Conservation (phyloP, 345 rosid genomes). For the Citrus sp. region DNA sequence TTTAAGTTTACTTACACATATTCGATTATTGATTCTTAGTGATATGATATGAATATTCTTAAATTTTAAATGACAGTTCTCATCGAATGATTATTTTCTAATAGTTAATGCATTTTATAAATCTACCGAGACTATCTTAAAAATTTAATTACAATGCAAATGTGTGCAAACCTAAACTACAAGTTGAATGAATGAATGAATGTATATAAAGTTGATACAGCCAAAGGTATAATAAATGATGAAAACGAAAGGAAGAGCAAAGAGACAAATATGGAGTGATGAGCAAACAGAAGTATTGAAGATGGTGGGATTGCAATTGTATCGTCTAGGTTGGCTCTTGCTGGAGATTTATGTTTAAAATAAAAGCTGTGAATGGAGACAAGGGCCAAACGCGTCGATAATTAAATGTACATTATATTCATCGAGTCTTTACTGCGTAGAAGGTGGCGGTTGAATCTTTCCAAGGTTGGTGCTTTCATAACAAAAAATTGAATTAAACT, state of each 20-base stretch:
- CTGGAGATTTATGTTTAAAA: neutral
- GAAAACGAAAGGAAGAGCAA: neutral
- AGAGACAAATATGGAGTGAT: neutral
- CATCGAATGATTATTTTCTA: too few species aligned
- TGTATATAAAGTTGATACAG: too few species aligned
- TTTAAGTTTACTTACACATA: fast-evolving
- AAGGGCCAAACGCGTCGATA: neutral
- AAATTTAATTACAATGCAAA: too few species aligned
- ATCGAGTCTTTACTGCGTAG: neutral
- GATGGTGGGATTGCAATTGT: neutral
- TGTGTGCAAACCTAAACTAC: too few species aligned
- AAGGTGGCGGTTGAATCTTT: neutral
- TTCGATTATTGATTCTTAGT: too few species aligned
- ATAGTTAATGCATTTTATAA: too few species aligned
- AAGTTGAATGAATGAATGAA: too few species aligned
- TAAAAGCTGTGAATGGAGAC: neutral
- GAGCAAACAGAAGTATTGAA: neutral
- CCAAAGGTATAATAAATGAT: neutral
- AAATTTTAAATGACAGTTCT: too few species aligned
- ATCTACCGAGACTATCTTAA: too few species aligned
- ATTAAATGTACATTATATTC: neutral
- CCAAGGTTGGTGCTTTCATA: neutral
- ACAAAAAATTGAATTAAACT: too few species aligned
- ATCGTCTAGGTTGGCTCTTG: neutral
- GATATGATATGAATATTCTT: too few species aligned